These are phyloP conservation scores for Graphiopsis chlorocephala DNA, from an alignment of 2,329 filamentous ascomycete species.

Conservation along the genomic window DNA sequence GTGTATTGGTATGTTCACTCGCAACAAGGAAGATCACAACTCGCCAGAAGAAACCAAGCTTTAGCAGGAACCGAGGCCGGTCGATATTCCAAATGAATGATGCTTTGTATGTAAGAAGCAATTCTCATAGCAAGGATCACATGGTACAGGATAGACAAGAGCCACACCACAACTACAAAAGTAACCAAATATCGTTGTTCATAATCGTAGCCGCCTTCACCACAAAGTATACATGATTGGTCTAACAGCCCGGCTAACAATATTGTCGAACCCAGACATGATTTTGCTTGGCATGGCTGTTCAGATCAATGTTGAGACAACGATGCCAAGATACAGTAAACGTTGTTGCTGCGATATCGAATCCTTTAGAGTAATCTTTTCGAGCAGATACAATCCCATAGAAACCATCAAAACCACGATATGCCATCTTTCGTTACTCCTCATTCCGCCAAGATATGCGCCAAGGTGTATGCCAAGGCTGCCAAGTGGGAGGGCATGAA, in stretches of 20 bases:
- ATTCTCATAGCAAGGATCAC: too few relatives aligned
- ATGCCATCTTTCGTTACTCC: background rate
- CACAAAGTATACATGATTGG: too few relatives aligned
- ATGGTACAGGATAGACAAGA: too few relatives aligned
- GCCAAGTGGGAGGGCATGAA: constrained; percentile 10
- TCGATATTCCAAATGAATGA: background rate
- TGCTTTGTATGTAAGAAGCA: background rate
- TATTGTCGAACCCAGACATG: background rate
- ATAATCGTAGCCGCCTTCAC: too few relatives aligned
- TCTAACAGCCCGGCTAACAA: background rate
- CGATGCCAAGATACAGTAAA: background rate
- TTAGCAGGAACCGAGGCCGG: too few relatives aligned
- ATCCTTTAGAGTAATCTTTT: too few relatives aligned
- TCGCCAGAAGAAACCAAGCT: background rate
- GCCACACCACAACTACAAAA: too few relatives aligned
- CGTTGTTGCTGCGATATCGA: background rate
- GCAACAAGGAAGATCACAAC: background rate
- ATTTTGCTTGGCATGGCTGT: background rate
- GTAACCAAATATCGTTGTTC: too few relatives aligned
- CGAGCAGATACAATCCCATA: background rate
- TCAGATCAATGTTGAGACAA: background rate
- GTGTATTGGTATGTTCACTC: background rate
- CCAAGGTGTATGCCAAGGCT: constrained; percentile 12
- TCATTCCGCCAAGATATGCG: constrained; percentile 5
- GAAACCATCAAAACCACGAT: background rate